Evolutionary conservation across 2,329 filamentous ascomycete genomes (phyloP).

Genomic region (Cercospora zeina): DNA sequence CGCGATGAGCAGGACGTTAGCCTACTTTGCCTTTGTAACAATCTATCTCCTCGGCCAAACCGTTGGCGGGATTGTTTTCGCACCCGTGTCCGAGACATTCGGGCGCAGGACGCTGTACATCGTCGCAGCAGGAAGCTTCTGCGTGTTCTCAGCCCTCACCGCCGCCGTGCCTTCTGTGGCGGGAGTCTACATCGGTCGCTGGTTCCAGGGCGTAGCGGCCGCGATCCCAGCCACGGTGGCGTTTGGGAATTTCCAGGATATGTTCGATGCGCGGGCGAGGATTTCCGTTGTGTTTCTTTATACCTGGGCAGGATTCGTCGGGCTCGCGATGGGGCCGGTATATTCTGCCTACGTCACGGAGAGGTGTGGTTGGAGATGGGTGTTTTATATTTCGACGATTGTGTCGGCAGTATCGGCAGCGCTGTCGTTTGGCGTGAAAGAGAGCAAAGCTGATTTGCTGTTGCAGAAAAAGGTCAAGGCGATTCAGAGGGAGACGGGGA

Average conservation of each 20-base stretch:
- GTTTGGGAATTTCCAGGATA: slow-evolving; percentile 52
- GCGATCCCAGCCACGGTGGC: slow-evolving; percentile 52
- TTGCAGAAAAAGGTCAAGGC: slow-evolving; percentile 41
- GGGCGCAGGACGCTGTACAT: slow-evolving; percentile 43
- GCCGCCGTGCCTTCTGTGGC: slow-evolving; percentile 38
- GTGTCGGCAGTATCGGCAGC: slow-evolving; percentile 42
- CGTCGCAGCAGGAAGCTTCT: slow-evolving; percentile 32
- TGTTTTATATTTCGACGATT: slow-evolving; percentile 48
- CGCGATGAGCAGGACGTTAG: slow-evolving; percentile 23
- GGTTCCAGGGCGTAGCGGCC: slow-evolving; percentile 48
- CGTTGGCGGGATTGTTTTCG: slow-evolving; percentile 42
- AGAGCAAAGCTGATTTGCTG: slow-evolving; percentile 49
- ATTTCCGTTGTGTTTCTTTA: slow-evolving; percentile 47
- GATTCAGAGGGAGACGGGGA: slow-evolving; percentile 35
- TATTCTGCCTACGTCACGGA: slow-evolving; percentile 47
- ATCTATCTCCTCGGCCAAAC: slow-evolving; percentile 41
- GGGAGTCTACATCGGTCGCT: slow-evolving; percentile 46
- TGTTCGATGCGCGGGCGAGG: slow-evolving; percentile 46
- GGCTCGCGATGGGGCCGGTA: slow-evolving; percentile 48
- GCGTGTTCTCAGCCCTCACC: slow-evolving; percentile 41
- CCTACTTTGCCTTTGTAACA: slow-evolving; percentile 27
- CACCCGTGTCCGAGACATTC: slow-evolving; percentile 44
- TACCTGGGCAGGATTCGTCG: slow-evolving; percentile 47
- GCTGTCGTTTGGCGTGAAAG: slow-evolving; percentile 43
- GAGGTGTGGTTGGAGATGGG: slow-evolving; percentile 45